Base-by-base conservation (phyloP, 192 early-diverging fungal species). In the Cetraspora pellucida region DNA sequence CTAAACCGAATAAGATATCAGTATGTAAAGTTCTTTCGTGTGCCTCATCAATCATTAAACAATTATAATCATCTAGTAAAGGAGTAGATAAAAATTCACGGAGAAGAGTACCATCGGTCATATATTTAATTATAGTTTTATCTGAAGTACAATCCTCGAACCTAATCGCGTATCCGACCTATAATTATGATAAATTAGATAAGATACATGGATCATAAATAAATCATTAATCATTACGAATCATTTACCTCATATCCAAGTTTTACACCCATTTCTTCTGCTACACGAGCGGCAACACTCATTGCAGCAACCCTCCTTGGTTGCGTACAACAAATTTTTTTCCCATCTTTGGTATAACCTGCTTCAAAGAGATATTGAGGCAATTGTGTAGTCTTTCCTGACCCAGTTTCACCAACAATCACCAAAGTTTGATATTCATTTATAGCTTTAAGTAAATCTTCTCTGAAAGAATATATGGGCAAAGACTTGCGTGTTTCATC, bases 81-180 rank as follows among this genome's bases (percentile, higher is more conserved):
- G 97, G 96, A 79, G 97, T 96, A 7, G 95, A 95, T 87, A 99
- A 89, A 75, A 97, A 99, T 82, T 99, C 98, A 60, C 98, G 89
- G 23, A 99, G 89, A 25, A 99, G 85, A 93, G 97, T 94, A 66
- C 98, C 98, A 81, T 98, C 98, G 0, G 98, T 99, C 98, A 99
- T 98, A 76, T 98, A 98, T 80, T 98, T 98, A 65, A 99, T 85
- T 21, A 92, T 82, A 0, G 98, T 99, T 82, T 95, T 95, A 30
- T 98, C 96, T 2, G 90, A 90, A 7, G 98, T 98, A 79, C 94
- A 96, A 83, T 99, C 98, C 81, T 99, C 98, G 78, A 99, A 99
- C 21, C 98, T 91, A 75, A 99, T 98, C 8, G 95, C 92, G 76
- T 99, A 99, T 8, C 98, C 98, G n/a, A 76, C 74, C 72, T 73